Conservation (phyloP, 2,329 filamentous ascomycete species). For the Exophiala sp. region DNA sequence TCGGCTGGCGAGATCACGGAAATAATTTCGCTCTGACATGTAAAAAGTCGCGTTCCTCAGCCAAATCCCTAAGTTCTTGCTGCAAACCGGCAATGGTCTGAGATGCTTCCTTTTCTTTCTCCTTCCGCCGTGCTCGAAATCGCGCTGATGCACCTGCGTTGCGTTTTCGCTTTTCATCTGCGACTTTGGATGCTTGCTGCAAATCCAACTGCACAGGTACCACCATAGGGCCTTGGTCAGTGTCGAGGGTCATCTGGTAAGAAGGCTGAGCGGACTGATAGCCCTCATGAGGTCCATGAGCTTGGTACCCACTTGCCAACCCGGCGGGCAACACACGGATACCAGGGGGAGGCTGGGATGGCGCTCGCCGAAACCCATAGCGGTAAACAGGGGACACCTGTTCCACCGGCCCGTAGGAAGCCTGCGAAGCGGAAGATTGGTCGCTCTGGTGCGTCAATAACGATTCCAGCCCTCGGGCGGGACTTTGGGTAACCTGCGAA, state of each 20-base stretch:
- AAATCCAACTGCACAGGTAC: constrained; percentile 52
- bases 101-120: constrained; percentile 68
- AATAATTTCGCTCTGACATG: constrained; percentile 63
- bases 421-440: constrained; percentile 8
- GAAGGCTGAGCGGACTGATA: constrained; percentile 27
- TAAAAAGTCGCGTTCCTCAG: constrained; percentile 68
- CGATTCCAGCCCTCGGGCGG: constrained; percentile 7
- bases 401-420: constrained; percentile 13
- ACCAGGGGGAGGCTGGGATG: constrained; percentile 8
- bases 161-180: constrained; percentile 76
- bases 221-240: constrained; percentile 36
- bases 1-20: constrained; percentile 59
- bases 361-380: constrained; percentile 10
- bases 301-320: constrained; percentile 9
- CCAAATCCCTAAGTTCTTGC: constrained; percentile 60
- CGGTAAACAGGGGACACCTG: constrained; percentile 18
- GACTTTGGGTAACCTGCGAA: constrained; percentile 11
- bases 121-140: constrained; percentile 75
- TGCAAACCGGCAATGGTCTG: constrained; percentile 64
- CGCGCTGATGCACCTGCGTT: constrained; percentile 81
- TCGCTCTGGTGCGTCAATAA: constrained; percentile 10
- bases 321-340: constrained; percentile 15
- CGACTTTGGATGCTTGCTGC: constrained; percentile 72
- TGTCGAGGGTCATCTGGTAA: constrained; percentile 33
- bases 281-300: constrained; percentile 21